A percentile compares a stretch with the other conserved stretches of the same genome.
Evolutionary conservation across 306 rosid genomes (phyloP).

Genomic region (Cercis canadensis): DNA sequence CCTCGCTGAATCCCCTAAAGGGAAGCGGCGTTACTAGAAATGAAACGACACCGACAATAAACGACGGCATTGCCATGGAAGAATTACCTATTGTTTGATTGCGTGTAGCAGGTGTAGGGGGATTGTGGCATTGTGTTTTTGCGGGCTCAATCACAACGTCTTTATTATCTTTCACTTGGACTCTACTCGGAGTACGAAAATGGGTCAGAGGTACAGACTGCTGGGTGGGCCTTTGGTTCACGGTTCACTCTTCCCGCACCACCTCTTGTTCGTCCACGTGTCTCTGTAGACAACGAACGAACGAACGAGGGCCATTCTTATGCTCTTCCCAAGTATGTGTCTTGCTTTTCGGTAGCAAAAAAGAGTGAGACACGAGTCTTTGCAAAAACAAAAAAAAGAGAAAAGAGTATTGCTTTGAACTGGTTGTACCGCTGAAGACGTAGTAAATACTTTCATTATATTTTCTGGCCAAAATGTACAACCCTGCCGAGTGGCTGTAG

Average conservation of each 20-base stretch:
- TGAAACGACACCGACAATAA: neutral
- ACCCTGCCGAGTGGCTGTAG: neutral
- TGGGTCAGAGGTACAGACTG: constrained; percentile 12
- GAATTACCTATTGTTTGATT: neutral
- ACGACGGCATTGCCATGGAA: too few relatives aligned
- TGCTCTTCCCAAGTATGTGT: too few relatives aligned
- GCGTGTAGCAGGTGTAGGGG: too few relatives aligned
- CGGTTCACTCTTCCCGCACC: constrained; percentile 27
- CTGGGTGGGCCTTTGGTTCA: constrained; percentile 8
- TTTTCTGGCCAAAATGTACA: neutral
- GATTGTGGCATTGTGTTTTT: neutral
- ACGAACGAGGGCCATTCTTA: neutral
- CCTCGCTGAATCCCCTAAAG: too few relatives aligned
- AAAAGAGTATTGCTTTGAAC: neutral
- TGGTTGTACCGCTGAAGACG: neutral
- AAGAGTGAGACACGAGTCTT: too few relatives aligned
- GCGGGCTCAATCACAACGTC: constrained; percentile 29
- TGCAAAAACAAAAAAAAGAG: too few relatives aligned
- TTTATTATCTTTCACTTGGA: too few relatives aligned
- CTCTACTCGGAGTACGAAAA: constrained; percentile 1
- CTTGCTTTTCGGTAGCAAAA: too few relatives aligned
- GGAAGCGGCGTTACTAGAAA: neutral
- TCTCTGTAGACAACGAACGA: too few relatives aligned
- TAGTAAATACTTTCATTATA: too few relatives aligned
- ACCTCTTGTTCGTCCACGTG: neutral